phyloP scores from a whole-genome alignment of 148 eudicot species.

The Talinum fruticosum region DNA sequence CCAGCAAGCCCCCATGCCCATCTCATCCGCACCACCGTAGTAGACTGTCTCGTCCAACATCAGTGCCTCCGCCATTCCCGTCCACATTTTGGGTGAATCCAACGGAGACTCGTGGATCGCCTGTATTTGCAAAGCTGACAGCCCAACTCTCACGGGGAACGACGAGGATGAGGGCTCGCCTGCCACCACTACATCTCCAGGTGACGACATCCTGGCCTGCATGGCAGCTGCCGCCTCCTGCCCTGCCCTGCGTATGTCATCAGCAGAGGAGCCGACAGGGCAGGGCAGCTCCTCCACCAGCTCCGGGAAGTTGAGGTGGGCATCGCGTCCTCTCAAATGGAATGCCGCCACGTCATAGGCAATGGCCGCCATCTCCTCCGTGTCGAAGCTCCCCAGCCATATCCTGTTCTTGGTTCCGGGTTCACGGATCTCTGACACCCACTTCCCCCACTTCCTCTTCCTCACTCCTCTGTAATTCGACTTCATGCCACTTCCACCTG shows the following conservation, averaged over 20 bases:
- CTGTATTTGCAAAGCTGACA: slow-evolving; percentile 63
- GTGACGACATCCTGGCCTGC: slow-evolving; percentile 2
- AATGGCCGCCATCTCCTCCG: slow-evolving; percentile 65
- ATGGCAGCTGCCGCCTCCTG: slow-evolving; percentile 46
- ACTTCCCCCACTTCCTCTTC: slow-evolving; percentile 67
- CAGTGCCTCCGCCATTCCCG: slow-evolving; percentile 24
- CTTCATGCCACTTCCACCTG: slow-evolving; percentile 21
- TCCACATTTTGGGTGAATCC: slow-evolving; percentile 66
- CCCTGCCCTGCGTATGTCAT: slow-evolving; percentile 63
- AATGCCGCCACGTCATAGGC: slow-evolving; percentile 65
- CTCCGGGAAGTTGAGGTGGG: slow-evolving; percentile 60
- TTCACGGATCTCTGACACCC: slow-evolving; percentile 72
- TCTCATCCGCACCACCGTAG: slow-evolving; percentile 3
- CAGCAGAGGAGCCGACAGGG: slow-evolving; percentile 48
- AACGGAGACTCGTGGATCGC: slow-evolving; percentile 65
- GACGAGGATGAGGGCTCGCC: slow-evolving; percentile 11
- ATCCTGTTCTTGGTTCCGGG: slow-evolving; percentile 57
- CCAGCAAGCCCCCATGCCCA: slow-evolving; percentile 14
- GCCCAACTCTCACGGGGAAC: slow-evolving; percentile 37
- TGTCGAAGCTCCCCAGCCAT: slow-evolving; percentile 66
- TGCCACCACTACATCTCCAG: neutral
- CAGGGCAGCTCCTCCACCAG: slow-evolving; percentile 28
- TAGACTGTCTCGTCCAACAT: slow-evolving; percentile 17
- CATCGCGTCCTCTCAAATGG: slow-evolving; percentile 43
- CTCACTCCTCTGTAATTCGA: slow-evolving; percentile 52